Base-by-base conservation (phyloP, 2,329 filamentous ascomycete genomes). In the Scorias spongiosa region DNA sequence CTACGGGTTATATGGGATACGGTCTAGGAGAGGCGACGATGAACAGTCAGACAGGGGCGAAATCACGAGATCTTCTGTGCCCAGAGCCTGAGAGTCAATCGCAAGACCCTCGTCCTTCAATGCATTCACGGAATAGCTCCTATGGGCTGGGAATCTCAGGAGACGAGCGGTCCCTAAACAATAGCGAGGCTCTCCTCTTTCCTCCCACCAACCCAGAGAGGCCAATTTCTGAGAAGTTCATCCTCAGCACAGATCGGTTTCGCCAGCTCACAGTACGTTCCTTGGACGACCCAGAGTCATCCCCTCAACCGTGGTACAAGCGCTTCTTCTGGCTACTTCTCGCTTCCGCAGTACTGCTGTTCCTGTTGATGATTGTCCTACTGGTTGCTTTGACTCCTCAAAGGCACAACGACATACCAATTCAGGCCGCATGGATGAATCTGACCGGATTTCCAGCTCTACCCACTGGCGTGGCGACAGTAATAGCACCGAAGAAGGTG, bases 401-500 rank as follows among this genome's bases (percentile, higher is more conserved):
- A 64, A 50, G 57, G 63, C 56, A 55, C 45, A 36, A 54, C 65
- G 55, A 53, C 52, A 44, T 46, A 68, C 58, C 65, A 0, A 63
- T 67, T 8, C 60, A 72, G 50, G 71, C 72, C 2, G 65, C 72
- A 41, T 95, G 85, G 81, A 70, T 94, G 45, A 94, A 93, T 57
- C 61, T 93, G 48, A 93, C 88, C 1, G 78, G 80, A 42, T 94
- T 84, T 52, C 88, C 88, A 14, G 81, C 87, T 0, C 84, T 95
- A 55, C 85, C 84, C 1, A 89, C 84, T 0, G 89, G 88, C 0
- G 72, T 89, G 14, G 72, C 84, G 48, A 93, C 85, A 0, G 73
- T 95, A 12, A 75, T 83, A 12, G 81, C 81, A 5, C 77, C 86
- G 0, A 75, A 84, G 51, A 78, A 81, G 41, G 72, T 74, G 0